Evolutionary conservation across 345 rosid species (phyloP).

Genomic region (Xanthoceras sorbifolium): DNA sequence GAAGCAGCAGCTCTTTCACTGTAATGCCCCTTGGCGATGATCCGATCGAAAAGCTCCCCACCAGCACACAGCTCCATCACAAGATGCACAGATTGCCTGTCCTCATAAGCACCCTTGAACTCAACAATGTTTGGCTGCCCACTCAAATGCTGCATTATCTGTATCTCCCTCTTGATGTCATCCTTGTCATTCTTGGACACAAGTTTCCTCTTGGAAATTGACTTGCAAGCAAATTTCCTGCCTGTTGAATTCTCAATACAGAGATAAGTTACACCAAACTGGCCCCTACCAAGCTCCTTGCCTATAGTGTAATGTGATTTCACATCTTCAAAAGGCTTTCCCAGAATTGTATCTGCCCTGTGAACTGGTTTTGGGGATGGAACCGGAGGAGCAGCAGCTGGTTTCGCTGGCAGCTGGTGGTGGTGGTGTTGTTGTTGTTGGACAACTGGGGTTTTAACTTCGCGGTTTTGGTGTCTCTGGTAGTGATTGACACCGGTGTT

Average conservation of each 20-base stretch:
- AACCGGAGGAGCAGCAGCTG: conserved; percentile 24
- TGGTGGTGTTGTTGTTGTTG: conserved; percentile 13
- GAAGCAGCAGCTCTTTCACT: conserved; percentile 83
- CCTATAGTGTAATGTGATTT: conserved; percentile 60
- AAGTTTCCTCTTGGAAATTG: conserved; percentile 79
- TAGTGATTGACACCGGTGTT: conserved; percentile 25
- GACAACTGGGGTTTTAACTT: conserved; percentile 24
- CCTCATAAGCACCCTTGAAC: conserved; percentile 88
- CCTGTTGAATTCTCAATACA: conserved; percentile 78
- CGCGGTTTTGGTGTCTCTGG: conserved; percentile 40
- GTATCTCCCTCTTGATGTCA: conserved; percentile 80
- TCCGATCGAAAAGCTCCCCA: conserved; percentile 85
- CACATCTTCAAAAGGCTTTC: conserved; percentile 76
- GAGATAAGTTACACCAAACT: conserved; percentile 82
- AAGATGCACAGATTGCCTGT: conserved; percentile 72
- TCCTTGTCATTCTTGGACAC: conserved; percentile 66
- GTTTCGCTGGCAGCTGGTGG: conserved; percentile 29
- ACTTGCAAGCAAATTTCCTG: conserved; percentile 73
- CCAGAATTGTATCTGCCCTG: conserved; percentile 58
- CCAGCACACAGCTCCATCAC: conserved; percentile 97
- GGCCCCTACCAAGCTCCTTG: conserved; percentile 85
- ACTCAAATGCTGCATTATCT: conserved; percentile 93
- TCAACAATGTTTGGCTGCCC: conserved; percentile 93
- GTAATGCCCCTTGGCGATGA: conserved; percentile 72
- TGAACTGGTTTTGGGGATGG: conserved; percentile 44